A percentile compares a stretch with the other conserved stretches of the same genome.
phyloP scores from a whole-genome alignment of 2,329 filamentous ascomycete genomes.

The Ophiostoma novo-ulmi region DNA sequence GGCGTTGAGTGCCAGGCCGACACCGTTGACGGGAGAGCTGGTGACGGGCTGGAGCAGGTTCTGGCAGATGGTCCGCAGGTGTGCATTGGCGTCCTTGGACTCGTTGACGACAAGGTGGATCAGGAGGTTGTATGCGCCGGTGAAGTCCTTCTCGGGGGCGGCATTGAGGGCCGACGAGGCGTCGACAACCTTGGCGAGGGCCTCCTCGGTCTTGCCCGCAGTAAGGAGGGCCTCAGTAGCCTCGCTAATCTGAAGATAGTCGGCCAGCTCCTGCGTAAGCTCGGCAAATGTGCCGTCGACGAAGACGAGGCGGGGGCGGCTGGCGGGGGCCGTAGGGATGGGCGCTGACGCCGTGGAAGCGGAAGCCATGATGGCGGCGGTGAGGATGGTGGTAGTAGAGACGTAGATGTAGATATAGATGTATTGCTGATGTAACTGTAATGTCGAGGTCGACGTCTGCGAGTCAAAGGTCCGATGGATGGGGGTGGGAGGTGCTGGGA shows the following conservation, averaged over 20 bases:
- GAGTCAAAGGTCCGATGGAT: neutral
- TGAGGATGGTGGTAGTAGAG: too few relatives aligned
- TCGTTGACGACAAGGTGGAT: constrained; percentile 80
- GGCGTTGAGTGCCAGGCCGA: constrained; percentile 79
- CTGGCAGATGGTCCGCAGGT: constrained; percentile 81
- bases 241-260: constrained; percentile 81
- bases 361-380: constrained; percentile 23
- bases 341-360: constrained; percentile 19
- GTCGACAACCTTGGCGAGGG: constrained; percentile 81
- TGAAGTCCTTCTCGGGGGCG: constrained; percentile 94
- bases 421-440: neutral
- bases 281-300: constrained; percentile 93
- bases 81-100: constrained; percentile 76
- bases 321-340: neutral
- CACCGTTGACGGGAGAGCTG: constrained; percentile 78
- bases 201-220: constrained; percentile 71
- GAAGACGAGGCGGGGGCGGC: constrained; percentile 58
- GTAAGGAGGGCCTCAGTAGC: constrained; percentile 66
- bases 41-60: constrained; percentile 84
- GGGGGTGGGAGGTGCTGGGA: neutral
- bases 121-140: constrained; percentile 92
- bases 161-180: constrained; percentile 72
- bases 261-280: constrained; percentile 87
- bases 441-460: neutral
- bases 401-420: neutral